A percentile compares a stretch with the other conserved stretches of the same genome.
Conservation (phyloP, 2,329 filamentous ascomycete genomes). For the Verruconis gallopava region DNA sequence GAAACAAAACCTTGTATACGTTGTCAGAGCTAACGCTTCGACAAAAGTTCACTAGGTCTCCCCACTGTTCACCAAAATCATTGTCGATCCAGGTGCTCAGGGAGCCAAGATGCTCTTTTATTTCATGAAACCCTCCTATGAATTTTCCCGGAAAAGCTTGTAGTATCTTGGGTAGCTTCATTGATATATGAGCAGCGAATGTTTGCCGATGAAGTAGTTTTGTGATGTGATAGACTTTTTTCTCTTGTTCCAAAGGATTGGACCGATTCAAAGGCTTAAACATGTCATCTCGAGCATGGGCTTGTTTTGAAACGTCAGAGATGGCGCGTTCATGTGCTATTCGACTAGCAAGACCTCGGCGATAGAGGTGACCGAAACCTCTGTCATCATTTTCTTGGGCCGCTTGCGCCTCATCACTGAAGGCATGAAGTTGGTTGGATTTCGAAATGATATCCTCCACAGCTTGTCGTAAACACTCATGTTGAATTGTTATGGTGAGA, state of each 20-base stretch:
- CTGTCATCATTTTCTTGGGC: background rate
- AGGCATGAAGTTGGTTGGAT: background rate
- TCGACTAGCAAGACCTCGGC: background rate
- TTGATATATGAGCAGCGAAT: background rate
- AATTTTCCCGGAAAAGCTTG: background rate
- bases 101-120: background rate
- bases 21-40: constrained; percentile 15
- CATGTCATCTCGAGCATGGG: no score
- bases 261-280: no score
- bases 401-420: background rate
- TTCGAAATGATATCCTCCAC: constrained; percentile 8
- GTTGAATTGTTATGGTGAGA: constrained; percentile 18
- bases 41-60: constrained; percentile 22
- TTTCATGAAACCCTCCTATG: background rate
- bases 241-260: no score
- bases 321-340: background rate
- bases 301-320: no score
- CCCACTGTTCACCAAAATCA: background rate
- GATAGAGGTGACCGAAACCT: background rate
- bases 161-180: background rate
- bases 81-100: background rate
- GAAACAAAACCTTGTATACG: constrained; percentile 28
- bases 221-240: background rate
- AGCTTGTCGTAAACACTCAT: constrained; percentile 17
- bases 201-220: background rate